Conservation (phyloP, 2,329 filamentous ascomycete species). For the Emergomyces africanus region DNA sequence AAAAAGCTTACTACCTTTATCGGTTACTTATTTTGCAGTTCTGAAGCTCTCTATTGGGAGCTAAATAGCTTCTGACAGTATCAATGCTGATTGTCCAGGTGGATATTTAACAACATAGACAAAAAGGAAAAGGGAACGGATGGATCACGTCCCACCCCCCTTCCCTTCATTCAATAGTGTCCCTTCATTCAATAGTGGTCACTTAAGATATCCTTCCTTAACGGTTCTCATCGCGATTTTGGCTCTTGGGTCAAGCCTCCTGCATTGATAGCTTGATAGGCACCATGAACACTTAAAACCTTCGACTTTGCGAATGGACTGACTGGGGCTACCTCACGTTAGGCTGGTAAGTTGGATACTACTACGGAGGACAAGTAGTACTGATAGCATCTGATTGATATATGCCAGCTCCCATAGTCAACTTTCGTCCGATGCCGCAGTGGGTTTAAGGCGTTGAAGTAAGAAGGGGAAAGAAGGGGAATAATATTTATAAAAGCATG, state of each 20-base stretch:
- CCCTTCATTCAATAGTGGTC: too few relatives aligned
- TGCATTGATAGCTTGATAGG: constrained; percentile 11
- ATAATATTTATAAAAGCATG: too few relatives aligned
- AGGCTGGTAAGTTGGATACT: constrained; percentile 30
- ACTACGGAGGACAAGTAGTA: too few relatives aligned
- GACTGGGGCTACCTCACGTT: constrained; percentile 24
- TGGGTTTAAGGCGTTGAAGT: constrained; percentile 12
- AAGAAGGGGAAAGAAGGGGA: constrained; percentile 3
- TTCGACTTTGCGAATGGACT: constrained; percentile 37
- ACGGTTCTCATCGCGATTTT: background rate
- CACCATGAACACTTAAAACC: constrained; percentile 35
- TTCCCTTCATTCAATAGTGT: too few relatives aligned
- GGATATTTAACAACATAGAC: too few relatives aligned
- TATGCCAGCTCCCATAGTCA: constrained; percentile 21
- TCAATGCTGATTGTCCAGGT: too few relatives aligned
- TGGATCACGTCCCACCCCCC: too few relatives aligned
- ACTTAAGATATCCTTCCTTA: background rate
- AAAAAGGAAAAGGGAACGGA: too few relatives aligned
- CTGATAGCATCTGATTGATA: constrained; percentile 36
- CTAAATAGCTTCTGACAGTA: too few relatives aligned
- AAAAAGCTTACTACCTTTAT: too few relatives aligned
- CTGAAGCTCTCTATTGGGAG: too few relatives aligned
- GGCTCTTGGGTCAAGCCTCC: background rate
- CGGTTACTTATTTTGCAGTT: too few relatives aligned
- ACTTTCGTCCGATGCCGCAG: constrained; percentile 22